A percentile compares a stretch with the other conserved stretches of the same genome.
Evolutionary conservation across 2,329 filamentous ascomycete genomes (phyloP).

Genomic region (Hymenoscyphus scutula): DNA sequence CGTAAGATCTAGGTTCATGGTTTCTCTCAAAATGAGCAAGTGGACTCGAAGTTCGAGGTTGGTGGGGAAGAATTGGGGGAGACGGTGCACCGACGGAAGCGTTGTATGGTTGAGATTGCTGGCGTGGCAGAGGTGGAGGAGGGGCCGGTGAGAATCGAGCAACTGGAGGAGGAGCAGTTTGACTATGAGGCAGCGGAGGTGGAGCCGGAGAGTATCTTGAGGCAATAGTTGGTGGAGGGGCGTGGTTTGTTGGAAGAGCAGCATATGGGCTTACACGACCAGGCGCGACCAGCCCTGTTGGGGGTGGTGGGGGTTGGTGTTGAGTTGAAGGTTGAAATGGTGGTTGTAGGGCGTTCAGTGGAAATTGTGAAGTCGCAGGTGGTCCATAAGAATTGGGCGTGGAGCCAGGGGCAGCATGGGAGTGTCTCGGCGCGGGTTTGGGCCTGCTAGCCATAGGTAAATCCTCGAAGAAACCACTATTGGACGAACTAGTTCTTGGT

Average conservation of each 20-base stretch:
- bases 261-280: slow-evolving; percentile 36
- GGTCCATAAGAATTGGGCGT: slow-evolving; percentile 20
- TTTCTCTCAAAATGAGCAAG: slow-evolving; percentile 60
- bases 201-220: slow-evolving; percentile 60
- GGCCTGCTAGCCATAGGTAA: slow-evolving; percentile 62
- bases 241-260: slow-evolving; percentile 26
- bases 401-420: slow-evolving; percentile 18
- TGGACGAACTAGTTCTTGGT: background rate
- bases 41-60: slow-evolving; percentile 64
- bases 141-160: slow-evolving; percentile 43
- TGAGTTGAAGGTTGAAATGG: slow-evolving; percentile 21
- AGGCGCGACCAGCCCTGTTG: slow-evolving; percentile 33
- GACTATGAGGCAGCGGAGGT: slow-evolving; percentile 38
- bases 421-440: slow-evolving; percentile 57
- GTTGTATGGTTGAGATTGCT: slow-evolving; percentile 24
- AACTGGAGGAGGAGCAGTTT: slow-evolving; percentile 41
- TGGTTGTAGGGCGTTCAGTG: slow-evolving; percentile 20
- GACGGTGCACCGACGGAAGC: slow-evolving; percentile 41
- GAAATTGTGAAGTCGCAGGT: slow-evolving; percentile 18
- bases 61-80: slow-evolving; percentile 50
- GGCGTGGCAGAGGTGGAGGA: slow-evolving; percentile 21
- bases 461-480: slow-evolving; percentile 70
- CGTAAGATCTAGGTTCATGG: slow-evolving; percentile 27
- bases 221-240: slow-evolving; percentile 37
- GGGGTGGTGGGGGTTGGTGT: slow-evolving; percentile 17